Evolutionary conservation across 306 rosid genomes (phyloP).

Genomic region (Vicia villosa): DNA sequence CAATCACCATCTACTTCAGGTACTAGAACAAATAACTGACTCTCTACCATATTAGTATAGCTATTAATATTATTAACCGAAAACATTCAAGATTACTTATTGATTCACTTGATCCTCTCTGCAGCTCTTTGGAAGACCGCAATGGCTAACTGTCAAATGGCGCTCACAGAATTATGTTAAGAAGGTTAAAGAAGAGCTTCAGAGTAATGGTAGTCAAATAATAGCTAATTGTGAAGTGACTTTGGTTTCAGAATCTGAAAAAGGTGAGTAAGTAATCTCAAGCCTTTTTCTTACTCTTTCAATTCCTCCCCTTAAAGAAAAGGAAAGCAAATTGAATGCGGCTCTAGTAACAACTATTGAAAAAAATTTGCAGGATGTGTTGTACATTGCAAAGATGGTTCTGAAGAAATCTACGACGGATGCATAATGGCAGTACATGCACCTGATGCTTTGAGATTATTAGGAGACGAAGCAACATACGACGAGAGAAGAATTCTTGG

Average conservation of each 20-base stretch:
- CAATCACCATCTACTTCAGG: conserved; percentile 89
- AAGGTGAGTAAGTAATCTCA: conserved; percentile 46
- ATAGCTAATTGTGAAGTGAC: conserved; percentile 56
- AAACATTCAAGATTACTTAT: background rate
- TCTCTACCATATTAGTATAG: background rate
- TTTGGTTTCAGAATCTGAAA: conserved; percentile 54
- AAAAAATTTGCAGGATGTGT: conserved; percentile 58
- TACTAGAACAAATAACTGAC: conserved; percentile 25
- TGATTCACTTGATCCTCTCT: conserved; percentile 31
- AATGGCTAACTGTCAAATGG: conserved; percentile 82
- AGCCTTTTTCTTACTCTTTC: conserved; percentile 12
- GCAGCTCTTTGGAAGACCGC: conserved; percentile 88
- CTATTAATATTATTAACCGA: conserved; percentile 1
- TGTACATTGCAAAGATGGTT: conserved; percentile 58
- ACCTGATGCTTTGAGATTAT: conserved; percentile 75
- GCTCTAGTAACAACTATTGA: conserved; percentile 7
- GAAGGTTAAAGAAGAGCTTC: conserved; percentile 73
- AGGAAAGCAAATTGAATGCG: background rate
- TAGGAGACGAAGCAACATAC: conserved; percentile 76
- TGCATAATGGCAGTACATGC: conserved; percentile 84
- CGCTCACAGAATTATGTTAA: conserved; percentile 74
- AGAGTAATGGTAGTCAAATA: conserved; percentile 62
- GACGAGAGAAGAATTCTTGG: conserved; percentile 84
- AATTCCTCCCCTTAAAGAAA: conserved; percentile 4
- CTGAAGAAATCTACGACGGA: conserved; percentile 55